These are phyloP conservation scores for Curvularia sp. DNA, from an alignment of 2,329 filamentous ascomycete species.

Conservation along the genomic window DNA sequence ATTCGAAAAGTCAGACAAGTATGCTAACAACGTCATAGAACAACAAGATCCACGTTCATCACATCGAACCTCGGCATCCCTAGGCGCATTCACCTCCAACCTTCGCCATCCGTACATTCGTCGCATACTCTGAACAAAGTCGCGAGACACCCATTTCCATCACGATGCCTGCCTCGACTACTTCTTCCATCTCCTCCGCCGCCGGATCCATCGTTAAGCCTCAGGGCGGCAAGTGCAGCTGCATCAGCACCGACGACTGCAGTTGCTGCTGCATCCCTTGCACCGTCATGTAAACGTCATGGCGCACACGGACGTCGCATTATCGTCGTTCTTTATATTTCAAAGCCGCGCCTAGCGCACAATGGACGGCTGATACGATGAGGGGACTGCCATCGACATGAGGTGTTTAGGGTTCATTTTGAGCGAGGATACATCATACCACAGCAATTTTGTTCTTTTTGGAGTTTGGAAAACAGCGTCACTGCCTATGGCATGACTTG, in stretches of 20 bases:
- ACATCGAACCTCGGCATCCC: background rate
- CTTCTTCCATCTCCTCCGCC: slow-evolving; percentile 43
- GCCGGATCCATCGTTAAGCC: slow-evolving; percentile 48
- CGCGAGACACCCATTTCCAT: slow-evolving; percentile 3
- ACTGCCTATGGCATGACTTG: background rate
- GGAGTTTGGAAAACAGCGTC: background rate
- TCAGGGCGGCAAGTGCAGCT: slow-evolving; percentile 41
- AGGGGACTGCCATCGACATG: background rate
- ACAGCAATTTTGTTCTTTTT: background rate
- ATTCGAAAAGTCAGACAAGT: background rate
- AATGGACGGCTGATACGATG: background rate
- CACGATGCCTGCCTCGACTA: slow-evolving; percentile 46
- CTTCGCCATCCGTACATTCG: no score
- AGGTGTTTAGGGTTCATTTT: background rate
- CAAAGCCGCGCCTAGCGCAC: background rate
- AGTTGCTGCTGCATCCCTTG: slow-evolving; percentile 48
- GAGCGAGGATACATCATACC: background rate
- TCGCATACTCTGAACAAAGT: background rate
- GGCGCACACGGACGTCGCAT: background rate
- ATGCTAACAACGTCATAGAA: slow-evolving; percentile 9
- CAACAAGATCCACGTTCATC: background rate
- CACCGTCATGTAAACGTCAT: slow-evolving; percentile 46
- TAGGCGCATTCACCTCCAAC: background rate
- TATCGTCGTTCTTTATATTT: background rate
- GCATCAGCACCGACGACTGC: slow-evolving; percentile 43